Percentiles rank a stretch among this genome's conserved stretches.
Evolutionary conservation across 768 basidiomycete species (phyloP).

Genomic region (Tulasnella sp.): DNA sequence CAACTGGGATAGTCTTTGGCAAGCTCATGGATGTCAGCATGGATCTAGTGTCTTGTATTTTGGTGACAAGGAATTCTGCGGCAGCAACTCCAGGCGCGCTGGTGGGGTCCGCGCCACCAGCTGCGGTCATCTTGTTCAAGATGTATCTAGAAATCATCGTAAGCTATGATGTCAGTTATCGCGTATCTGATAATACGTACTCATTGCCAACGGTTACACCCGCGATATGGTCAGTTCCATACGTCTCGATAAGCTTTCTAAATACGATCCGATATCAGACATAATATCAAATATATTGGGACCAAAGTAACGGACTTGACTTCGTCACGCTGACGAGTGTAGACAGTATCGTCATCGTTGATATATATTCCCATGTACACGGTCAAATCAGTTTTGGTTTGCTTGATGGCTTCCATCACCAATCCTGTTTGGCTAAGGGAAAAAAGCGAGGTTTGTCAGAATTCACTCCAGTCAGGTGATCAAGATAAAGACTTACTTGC

Average conservation of each 20-base stretch:
- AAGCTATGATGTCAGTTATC: background rate
- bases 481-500: slow-evolving; percentile 67
- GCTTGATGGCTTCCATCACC: slow-evolving; percentile 73
- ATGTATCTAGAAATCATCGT: slow-evolving; percentile 31
- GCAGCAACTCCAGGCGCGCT: slow-evolving; percentile 42
- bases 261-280: too few species aligned
- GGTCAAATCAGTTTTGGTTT: slow-evolving; percentile 75
- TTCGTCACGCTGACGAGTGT: slow-evolving; percentile 54
- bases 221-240: slow-evolving; percentile 57
- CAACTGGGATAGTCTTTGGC: slow-evolving; percentile 50
- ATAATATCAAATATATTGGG: too few species aligned
- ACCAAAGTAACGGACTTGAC: slow-evolving; percentile 57
- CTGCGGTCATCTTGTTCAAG: slow-evolving; percentile 32
- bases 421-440: slow-evolving; percentile 31
- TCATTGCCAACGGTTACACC: slow-evolving; percentile 92
- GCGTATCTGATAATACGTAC: slow-evolving; percentile 52
- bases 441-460: background rate
- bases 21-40: slow-evolving; percentile 42
- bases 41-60: slow-evolving; percentile 39
- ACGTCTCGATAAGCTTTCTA: slow-evolving; percentile 38
- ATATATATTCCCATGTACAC: slow-evolving; percentile 60
- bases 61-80: slow-evolving; percentile 45
- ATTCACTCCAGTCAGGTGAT: slow-evolving; percentile 36
- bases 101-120: slow-evolving; percentile 42
- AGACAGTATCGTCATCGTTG: slow-evolving; percentile 51